A percentile compares a stretch with the other conserved stretches of the same genome.
Conservation (phyloP, 2,329 filamentous ascomycete species). For the Microcera coccophila region DNA sequence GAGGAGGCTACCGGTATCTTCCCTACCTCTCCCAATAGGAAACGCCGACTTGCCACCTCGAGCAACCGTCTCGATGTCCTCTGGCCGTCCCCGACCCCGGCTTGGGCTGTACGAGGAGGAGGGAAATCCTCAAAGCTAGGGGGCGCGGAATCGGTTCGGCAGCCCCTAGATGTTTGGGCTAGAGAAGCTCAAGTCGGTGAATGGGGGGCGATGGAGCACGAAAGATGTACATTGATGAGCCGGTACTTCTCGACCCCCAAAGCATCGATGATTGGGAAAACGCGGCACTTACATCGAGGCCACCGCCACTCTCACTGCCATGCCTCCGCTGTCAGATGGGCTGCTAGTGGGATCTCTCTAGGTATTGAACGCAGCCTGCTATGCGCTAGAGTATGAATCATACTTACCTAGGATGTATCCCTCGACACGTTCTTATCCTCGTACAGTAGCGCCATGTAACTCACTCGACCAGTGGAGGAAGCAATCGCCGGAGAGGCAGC, state of each 20-base stretch:
- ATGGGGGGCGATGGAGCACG: no score
- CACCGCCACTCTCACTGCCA: no score
- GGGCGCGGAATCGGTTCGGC: not conserved
- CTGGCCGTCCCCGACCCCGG: conserved; percentile 13
- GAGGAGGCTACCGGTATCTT: not conserved
- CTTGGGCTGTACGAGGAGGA: not conserved
- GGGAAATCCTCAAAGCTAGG: not conserved
- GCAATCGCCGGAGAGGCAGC: conserved; percentile 12
- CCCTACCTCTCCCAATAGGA: conserved; percentile 8
- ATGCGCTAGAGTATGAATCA: not conserved
- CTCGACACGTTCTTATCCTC: not conserved
- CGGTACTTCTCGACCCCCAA: not conserved
- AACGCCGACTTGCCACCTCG: conserved; percentile 9
- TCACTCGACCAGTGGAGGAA: conserved; percentile 16
- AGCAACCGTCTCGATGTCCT: conserved; percentile 9
- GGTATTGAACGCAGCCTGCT: not conserved
- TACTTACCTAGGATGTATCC: not conserved
- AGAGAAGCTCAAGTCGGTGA: not conserved
- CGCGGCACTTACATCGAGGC: not conserved
- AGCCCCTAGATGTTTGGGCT: not conserved
- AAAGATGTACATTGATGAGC: not conserved
- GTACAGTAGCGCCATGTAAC: conserved; percentile 26
- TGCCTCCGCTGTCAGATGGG: not conserved
- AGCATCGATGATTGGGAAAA: not conserved
- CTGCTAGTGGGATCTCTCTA: not conserved